phyloP scores from a whole-genome alignment of 2,329 filamentous ascomycete species.

The Emmonsiellopsis sp. region DNA sequence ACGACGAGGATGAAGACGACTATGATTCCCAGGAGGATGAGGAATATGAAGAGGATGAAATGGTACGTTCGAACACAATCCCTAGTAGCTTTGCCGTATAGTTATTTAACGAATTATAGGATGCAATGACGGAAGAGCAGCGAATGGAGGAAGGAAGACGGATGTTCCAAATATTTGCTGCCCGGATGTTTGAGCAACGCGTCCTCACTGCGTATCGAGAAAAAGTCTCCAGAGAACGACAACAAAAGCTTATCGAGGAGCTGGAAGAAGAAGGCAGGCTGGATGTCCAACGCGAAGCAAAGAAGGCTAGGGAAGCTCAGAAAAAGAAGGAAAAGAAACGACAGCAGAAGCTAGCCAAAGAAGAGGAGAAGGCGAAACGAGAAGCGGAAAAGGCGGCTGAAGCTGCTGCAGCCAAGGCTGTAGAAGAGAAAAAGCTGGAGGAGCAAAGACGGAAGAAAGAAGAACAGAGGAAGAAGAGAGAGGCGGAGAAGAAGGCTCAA shows the following conservation, averaged over 20 bases:
- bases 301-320: slow-evolving; percentile 87
- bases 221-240: slow-evolving; percentile 88
- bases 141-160: slow-evolving; percentile 96
- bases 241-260: slow-evolving; percentile 83
- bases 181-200: slow-evolving; percentile 97
- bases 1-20: slow-evolving; percentile 67
- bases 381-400: slow-evolving; percentile 86
- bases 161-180: slow-evolving; percentile 99
- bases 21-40: slow-evolving; percentile 56
- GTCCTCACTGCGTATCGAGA: slow-evolving; percentile 96
- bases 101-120: slow-evolving; percentile 46
- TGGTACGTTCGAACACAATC: slow-evolving; percentile 36
- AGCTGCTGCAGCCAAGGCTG: slow-evolving; percentile 64
- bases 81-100: slow-evolving; percentile 28
- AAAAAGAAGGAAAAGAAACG: slow-evolving; percentile 92
- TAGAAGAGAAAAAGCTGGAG: slow-evolving; percentile 69
- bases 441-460: slow-evolving; percentile 76
- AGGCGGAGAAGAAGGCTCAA: slow-evolving; percentile 79
- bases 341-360: slow-evolving; percentile 75
- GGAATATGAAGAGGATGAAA: slow-evolving; percentile 58
- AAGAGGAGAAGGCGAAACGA: slow-evolving; percentile 81
- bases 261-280: slow-evolving; percentile 74
- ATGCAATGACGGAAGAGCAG: slow-evolving; percentile 94
- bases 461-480: slow-evolving; percentile 83
- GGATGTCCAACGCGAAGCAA: slow-evolving; percentile 72